Evolutionary conservation across 2,329 filamentous ascomycete species (phyloP).

Genomic region (Aspergillus chevalieri): DNA sequence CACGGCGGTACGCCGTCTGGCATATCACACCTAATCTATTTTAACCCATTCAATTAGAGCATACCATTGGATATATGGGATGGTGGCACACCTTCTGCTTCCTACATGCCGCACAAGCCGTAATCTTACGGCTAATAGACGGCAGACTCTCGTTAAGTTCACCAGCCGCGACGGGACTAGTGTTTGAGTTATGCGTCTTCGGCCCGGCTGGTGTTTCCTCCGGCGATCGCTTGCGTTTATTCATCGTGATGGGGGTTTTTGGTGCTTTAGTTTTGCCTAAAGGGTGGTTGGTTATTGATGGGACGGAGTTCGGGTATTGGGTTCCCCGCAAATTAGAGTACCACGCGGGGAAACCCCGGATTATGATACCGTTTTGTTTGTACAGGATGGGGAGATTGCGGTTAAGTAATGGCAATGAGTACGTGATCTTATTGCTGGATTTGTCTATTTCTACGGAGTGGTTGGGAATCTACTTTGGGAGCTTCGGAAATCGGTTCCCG

Average conservation of each 20-base stretch:
- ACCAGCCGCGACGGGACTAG: neutral
- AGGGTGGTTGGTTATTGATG: too few relatives aligned
- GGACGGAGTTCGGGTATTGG: neutral
- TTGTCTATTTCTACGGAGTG: too few relatives aligned
- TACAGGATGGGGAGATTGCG: too few relatives aligned
- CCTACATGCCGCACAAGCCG: constrained; percentile 46
- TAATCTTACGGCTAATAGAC: constrained; percentile 35
- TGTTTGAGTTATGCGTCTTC: neutral
- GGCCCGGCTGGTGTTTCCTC: neutral
- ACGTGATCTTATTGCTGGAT: too few relatives aligned
- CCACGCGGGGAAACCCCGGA: neutral
- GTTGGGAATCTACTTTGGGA: too few relatives aligned
- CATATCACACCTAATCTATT: constrained; percentile 44
- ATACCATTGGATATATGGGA: too few relatives aligned
- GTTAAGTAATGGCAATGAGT: too few relatives aligned
- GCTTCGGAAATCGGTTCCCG: neutral
- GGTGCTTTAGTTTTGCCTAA: neutral
- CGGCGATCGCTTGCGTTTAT: neutral
- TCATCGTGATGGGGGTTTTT: neutral
- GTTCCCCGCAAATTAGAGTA: neutral
- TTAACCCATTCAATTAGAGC: neutral
- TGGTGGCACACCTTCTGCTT: constrained; percentile 37
- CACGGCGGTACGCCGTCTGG: constrained; percentile 41
- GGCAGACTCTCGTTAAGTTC: constrained; percentile 13
- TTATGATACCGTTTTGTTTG: neutral